Base-by-base conservation (phyloP, 2,329 filamentous ascomycete species). In the Fusarium sp. region DNA sequence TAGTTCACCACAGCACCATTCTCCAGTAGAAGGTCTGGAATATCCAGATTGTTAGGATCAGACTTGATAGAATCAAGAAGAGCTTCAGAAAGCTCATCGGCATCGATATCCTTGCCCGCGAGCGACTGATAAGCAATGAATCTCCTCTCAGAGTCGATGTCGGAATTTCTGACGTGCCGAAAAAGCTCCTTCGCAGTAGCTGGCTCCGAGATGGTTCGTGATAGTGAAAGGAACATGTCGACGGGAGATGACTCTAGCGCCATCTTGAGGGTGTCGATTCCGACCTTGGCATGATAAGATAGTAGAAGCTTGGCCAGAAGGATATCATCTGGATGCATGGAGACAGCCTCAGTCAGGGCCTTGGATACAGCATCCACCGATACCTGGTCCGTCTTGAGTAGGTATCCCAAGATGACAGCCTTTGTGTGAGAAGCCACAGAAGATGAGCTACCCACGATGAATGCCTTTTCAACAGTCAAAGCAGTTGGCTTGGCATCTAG, bases 241-340 rank as follows among this genome's bases (percentile, higher is more conserved):
- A 20, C 20, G 2, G 58, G 44, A 3, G 64, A 63, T 6, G 23
- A 11, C 11, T 25, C 27, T 0, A 65, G 29, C 1, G 54, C 53
- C 1, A 18, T 14, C 27, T 67, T 31, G 2, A 67, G n/a, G 2
- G 25, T 61, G 1, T 31, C 27, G 0, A 63, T 29, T 1, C 36
- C 38, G 5, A 49, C 13, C 1, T 50, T 31, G 7, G 58, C 58
- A 10, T 60, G 53, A 16, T 67, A 46, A 2, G 65, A 25, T 2
- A 67, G 4, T 1, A 67, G n/a, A 1, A 67, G 4, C 3, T 50
- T 25, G 0, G 34, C 29, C 0, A 67, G n/a, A 5, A 55, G 51
- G 2, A 58, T 36, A 4, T 67, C 65, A 2, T 59, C 59, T 3
- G 58, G 49, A 2, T 67, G 58, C 4, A n/a, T 67, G 3, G 56